Evolutionary conservation across 306 rosid species (phyloP).

Genomic region (Glycyrrhiza uralensis): DNA sequence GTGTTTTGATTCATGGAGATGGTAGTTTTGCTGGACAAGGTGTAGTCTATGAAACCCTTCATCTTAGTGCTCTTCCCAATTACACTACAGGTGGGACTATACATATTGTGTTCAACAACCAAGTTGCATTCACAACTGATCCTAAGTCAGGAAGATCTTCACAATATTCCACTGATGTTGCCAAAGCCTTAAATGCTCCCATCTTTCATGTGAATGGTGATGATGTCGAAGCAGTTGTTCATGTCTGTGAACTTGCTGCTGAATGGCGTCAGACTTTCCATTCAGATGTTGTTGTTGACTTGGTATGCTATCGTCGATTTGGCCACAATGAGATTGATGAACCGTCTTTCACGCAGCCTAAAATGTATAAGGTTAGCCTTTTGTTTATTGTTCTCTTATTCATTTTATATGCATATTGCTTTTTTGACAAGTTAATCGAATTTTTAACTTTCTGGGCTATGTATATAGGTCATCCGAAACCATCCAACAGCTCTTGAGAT

Average conservation of each 20-base stretch:
- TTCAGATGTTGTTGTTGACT: slow-evolving; percentile 86
- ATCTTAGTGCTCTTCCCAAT: slow-evolving; percentile 94
- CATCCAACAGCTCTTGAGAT: slow-evolving; percentile 84
- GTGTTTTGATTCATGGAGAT: slow-evolving; percentile 86
- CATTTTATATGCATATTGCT: not conserved
- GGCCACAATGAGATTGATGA: slow-evolving; percentile 97
- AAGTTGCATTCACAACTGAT: slow-evolving; percentile 95
- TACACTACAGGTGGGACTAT: slow-evolving; percentile 93
- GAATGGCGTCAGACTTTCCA: slow-evolving; percentile 92
- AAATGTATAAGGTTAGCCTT: slow-evolving; percentile 80
- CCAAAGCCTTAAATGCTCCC: slow-evolving; percentile 87
- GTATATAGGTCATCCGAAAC: slow-evolving; percentile 65
- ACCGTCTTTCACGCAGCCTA: slow-evolving; percentile 94
- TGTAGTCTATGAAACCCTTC: slow-evolving; percentile 90
- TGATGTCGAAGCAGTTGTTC: slow-evolving; percentile 86
- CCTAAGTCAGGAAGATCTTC: slow-evolving; percentile 85
- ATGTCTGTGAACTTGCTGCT: slow-evolving; percentile 79
- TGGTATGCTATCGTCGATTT: slow-evolving; percentile 85
- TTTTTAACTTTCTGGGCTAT: slow-evolving; percentile 18
- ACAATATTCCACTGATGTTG: slow-evolving; percentile 86
- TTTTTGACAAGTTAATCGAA: slow-evolving; percentile 17
- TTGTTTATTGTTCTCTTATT: not conserved
- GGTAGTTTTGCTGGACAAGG: slow-evolving; percentile 99
- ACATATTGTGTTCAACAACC: slow-evolving; percentile 87
- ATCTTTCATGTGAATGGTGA: slow-evolving; percentile 84